Percentiles rank a stretch among this genome's conserved stretches.
These are phyloP conservation scores for Chloris gayana DNA, from an alignment of 176 grass and related monocot species.

Conservation along the genomic window DNA sequence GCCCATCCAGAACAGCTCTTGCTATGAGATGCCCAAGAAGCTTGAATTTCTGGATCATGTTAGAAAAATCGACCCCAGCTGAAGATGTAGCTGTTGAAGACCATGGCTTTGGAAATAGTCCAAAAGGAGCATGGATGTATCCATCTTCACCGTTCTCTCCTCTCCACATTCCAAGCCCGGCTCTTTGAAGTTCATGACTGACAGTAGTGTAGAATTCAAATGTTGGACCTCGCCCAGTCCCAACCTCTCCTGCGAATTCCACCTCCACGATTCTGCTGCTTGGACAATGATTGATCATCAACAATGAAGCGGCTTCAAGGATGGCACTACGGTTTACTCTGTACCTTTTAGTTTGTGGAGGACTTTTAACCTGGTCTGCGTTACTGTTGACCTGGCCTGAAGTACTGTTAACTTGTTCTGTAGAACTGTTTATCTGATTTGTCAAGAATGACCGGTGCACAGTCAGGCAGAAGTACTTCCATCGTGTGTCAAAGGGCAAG, in stretches of 20 bases:
- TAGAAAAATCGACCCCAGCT: conserved; percentile 34
- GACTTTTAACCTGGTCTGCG: conserved; percentile 2
- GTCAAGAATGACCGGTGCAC: conserved; percentile 34
- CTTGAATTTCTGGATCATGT: conserved; percentile 57
- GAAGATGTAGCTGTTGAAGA: conserved; percentile 27
- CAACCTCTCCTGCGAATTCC: conserved; percentile 60
- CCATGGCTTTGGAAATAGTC: conserved; percentile 68
- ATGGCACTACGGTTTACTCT: conserved; percentile 51
- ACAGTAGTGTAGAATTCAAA: conserved; percentile 61
- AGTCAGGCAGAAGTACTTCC: conserved; percentile 72
- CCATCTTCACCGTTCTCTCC: conserved; percentile 39
- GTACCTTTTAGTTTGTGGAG: conserved; percentile 41
- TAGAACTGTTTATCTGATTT: not conserved
- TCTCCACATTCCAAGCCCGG: conserved; percentile 66
- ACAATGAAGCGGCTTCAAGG: conserved; percentile 47
- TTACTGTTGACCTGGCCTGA: not conserved
- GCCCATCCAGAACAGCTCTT: conserved; percentile 74
- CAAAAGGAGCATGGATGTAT: conserved; percentile 57
- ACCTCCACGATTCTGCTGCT: conserved; percentile 57
- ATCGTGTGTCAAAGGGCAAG: conserved; percentile 62
- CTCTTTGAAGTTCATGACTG: conserved; percentile 63
- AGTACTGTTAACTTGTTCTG: not conserved
- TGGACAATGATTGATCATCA: conserved; percentile 53
- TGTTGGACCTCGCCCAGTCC: conserved; percentile 69
- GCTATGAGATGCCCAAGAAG: conserved; percentile 79